These are phyloP conservation scores for Glycine latifolia DNA, from an alignment of 306 rosid genomes.

Conservation along the genomic window DNA sequence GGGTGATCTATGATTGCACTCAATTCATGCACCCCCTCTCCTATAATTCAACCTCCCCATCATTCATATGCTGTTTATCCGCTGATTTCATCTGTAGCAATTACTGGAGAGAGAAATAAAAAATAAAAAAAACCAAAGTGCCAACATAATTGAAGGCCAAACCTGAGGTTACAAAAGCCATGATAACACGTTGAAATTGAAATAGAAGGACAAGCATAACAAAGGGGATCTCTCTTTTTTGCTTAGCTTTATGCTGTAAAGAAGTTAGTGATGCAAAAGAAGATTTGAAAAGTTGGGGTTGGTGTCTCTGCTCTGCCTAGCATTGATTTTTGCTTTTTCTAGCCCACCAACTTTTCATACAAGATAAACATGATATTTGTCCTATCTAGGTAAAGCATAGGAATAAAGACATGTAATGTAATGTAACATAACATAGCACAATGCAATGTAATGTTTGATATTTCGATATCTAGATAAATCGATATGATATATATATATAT, in stretches of 20 bases:
- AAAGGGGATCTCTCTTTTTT: conserved; percentile 41
- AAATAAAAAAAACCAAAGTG: background rate
- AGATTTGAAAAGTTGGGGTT: conserved; percentile 47
- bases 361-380: conserved; percentile 58
- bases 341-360: conserved; percentile 48
- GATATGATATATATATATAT: background rate
- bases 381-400: conserved; percentile 34
- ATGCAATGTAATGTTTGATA: background rate
- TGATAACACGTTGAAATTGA: conserved; percentile 23
- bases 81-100: conserved; percentile 47
- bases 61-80: conserved; percentile 52
- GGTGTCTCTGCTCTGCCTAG: conserved; percentile 52
- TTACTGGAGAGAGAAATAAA: conserved; percentile 44
- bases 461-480: background rate
- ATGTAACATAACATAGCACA: background rate
- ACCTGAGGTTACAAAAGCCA: conserved; percentile 45
- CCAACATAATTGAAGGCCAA: conserved; percentile 30
- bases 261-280: conserved; percentile 51
- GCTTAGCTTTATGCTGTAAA: conserved; percentile 47
- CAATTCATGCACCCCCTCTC: conserved; percentile 61
- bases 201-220: conserved; percentile 32
- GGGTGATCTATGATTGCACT: conserved; percentile 68
- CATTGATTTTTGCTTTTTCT: conserved; percentile 42
- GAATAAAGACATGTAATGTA: conserved; percentile 10
- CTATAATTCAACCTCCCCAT: conserved; percentile 62